Conservation (phyloP, 352 stramenopile species). For the Pythium periplocum region DNA sequence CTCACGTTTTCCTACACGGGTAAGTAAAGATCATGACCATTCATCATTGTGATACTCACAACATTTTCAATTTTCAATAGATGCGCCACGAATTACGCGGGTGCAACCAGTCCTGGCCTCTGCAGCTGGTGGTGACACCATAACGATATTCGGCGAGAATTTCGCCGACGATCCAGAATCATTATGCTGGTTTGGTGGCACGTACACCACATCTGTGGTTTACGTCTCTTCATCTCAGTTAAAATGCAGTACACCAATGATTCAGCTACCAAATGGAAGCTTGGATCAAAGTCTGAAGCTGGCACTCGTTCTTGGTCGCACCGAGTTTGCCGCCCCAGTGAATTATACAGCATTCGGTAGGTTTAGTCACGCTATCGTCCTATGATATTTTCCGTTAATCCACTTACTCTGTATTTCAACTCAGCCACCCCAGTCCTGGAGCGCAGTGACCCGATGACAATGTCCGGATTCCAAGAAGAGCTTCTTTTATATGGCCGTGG, state of each 20-base stretch:
- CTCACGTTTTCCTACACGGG: constrained; percentile 44
- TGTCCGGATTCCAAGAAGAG: constrained; percentile 4
- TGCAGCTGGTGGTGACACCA: not conserved
- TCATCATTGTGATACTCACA: not conserved
- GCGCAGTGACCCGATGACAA: no score
- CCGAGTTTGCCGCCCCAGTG: constrained; percentile 1
- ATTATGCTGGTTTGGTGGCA: constrained; percentile 32
- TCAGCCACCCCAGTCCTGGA: no score
- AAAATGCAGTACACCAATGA: no score
- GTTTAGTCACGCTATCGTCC: not conserved
- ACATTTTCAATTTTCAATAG: not conserved
- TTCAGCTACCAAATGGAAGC: constrained; percentile 5
- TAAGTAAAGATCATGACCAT: constrained; percentile 15
- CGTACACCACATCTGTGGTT: not conserved
- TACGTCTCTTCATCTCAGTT: no score
- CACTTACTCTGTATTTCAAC: no score
- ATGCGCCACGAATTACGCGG: not conserved
- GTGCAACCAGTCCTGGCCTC: not conserved
- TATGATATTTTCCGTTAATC: no score
- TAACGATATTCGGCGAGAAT: not conserved
- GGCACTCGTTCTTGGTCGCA: constrained; percentile 1
- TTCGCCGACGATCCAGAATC: constrained; percentile 17
- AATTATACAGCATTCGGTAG: constrained; percentile 13
- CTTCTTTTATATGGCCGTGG: constrained; percentile 28
- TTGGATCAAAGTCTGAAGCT: constrained; percentile 5